Evolutionary conservation across 2,329 filamentous ascomycete genomes (phyloP).

Genomic region (Alternaria gaisen): DNA sequence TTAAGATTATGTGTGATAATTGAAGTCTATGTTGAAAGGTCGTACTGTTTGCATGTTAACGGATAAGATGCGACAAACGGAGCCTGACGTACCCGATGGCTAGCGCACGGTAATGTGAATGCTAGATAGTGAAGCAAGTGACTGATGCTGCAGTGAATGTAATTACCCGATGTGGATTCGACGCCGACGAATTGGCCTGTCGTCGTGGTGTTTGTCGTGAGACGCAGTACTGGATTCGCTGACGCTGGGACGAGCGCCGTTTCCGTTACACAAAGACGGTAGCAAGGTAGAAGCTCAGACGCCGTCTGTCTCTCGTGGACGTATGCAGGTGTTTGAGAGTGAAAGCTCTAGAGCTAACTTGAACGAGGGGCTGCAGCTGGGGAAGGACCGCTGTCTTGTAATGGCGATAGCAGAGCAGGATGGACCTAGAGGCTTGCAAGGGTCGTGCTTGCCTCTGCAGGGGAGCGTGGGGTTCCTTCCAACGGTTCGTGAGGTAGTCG

Average conservation of each 20-base stretch:
- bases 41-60: constrained; percentile 29
- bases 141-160: constrained; percentile 15
- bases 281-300: constrained; percentile 30
- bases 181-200: constrained; percentile 28
- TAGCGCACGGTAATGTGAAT: constrained; percentile 7
- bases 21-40: constrained; percentile 26
- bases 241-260: constrained; percentile 36
- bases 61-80: constrained; percentile 42
- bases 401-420: constrained; percentile 23
- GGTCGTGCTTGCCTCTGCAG: constrained; percentile 39
- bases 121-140: constrained; percentile 19
- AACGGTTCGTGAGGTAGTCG: constrained; percentile 40
- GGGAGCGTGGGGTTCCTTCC: constrained; percentile 34
- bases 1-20: constrained; percentile 1
- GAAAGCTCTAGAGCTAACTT: constrained; percentile 4
- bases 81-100: constrained; percentile 38
- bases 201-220: constrained; percentile 32
- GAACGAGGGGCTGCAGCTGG: constrained; percentile 22
- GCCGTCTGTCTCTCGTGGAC: constrained; percentile 38
- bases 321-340: constrained; percentile 17
- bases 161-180: constrained; percentile 30
- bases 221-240: constrained; percentile 30
- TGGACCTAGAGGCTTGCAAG: constrained; percentile 40
- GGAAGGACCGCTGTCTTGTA: constrained; percentile 27
- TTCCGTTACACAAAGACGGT: constrained; percentile 37